These are phyloP conservation scores for Amanita brunnescens DNA, from an alignment of 768 basidiomycete species.

Conservation along the genomic window DNA sequence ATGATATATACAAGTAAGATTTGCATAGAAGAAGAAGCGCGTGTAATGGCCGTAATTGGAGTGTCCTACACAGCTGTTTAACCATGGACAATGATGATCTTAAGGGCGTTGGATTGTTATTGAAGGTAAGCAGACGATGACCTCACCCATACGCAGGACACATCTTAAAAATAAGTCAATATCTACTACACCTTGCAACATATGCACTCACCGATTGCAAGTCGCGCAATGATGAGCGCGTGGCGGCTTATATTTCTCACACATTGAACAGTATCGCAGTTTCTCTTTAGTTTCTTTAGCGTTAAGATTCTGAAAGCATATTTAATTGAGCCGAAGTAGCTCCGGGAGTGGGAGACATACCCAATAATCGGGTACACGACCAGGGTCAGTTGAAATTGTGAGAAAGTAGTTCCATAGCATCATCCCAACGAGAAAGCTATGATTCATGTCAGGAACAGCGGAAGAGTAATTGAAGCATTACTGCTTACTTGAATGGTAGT, in stretches of 20 bases:
- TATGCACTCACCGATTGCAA: slow-evolving; percentile 54
- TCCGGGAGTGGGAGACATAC: slow-evolving; percentile 34
- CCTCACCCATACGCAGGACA: not conserved
- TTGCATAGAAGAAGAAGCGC: slow-evolving; percentile 88
- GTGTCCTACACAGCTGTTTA: slow-evolving; percentile 91
- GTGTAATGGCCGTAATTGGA: slow-evolving; percentile 84
- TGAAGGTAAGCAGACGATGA: slow-evolving; percentile 10
- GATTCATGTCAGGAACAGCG: not conserved
- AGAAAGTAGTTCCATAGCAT: slow-evolving; percentile 86
- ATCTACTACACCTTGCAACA: too few species aligned
- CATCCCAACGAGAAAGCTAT: slow-evolving; percentile 73
- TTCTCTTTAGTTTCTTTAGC: slow-evolving; percentile 77
- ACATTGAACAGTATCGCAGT: slow-evolving; percentile 84
- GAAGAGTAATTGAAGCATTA: not conserved
- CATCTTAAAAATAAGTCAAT: slow-evolving; percentile 7
- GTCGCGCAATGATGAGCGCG: slow-evolving; percentile 88
- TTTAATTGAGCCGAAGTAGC: slow-evolving; percentile 31
- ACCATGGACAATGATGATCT: slow-evolving; percentile 92
- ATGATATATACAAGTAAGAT: slow-evolving; percentile 87
- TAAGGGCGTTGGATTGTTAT: slow-evolving; percentile 6
- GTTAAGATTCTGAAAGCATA: not conserved
- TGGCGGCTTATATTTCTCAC: slow-evolving; percentile 81
- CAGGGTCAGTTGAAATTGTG: slow-evolving; percentile 78
- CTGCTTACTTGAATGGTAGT: slow-evolving; percentile 86
- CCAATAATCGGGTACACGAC: slow-evolving; percentile 71